These are phyloP conservation scores for Leccinum boreale DNA, from an alignment of 768 basidiomycete species.

Conservation along the genomic window DNA sequence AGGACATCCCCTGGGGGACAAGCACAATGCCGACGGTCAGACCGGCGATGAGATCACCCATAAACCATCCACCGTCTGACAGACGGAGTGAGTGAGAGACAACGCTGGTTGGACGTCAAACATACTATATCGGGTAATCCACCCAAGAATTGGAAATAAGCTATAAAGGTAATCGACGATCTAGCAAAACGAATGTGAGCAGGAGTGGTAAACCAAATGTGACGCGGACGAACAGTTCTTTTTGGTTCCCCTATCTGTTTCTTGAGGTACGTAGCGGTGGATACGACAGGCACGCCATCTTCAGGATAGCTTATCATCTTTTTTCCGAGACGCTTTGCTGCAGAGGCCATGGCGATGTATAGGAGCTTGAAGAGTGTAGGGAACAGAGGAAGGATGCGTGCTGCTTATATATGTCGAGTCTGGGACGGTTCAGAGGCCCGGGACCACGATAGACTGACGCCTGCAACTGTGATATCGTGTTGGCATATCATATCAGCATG, in stretches of 20 bases:
- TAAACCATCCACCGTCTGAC: slow-evolving; percentile 72
- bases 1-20: slow-evolving; percentile 93
- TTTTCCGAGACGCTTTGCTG: slow-evolving; percentile 52
- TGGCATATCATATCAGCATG: slow-evolving; percentile 5
- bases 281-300: slow-evolving; percentile 53
- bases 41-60: slow-evolving; percentile 86
- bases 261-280: slow-evolving; percentile 53
- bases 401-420: slow-evolving; percentile 1
- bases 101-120: not conserved
- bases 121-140: slow-evolving; percentile 87
- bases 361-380: not conserved
- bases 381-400: not conserved
- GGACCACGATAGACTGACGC: not conserved
- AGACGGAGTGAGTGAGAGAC: not conserved
- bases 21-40: slow-evolving; percentile 94
- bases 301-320: slow-evolving; percentile 60
- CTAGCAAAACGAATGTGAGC: slow-evolving; percentile 35
- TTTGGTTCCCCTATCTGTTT: slow-evolving; percentile 43
- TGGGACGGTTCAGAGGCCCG: not conserved
- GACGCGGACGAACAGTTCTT: slow-evolving; percentile 39
- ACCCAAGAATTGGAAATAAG: slow-evolving; percentile 82
- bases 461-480: not conserved
- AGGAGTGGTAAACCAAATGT: not conserved
- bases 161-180: slow-evolving; percentile 58
- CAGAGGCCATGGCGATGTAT: slow-evolving; percentile 31